phyloP scores from a whole-genome alignment of 768 basidiomycete genomes.

The Dacryopinax spathularia region DNA sequence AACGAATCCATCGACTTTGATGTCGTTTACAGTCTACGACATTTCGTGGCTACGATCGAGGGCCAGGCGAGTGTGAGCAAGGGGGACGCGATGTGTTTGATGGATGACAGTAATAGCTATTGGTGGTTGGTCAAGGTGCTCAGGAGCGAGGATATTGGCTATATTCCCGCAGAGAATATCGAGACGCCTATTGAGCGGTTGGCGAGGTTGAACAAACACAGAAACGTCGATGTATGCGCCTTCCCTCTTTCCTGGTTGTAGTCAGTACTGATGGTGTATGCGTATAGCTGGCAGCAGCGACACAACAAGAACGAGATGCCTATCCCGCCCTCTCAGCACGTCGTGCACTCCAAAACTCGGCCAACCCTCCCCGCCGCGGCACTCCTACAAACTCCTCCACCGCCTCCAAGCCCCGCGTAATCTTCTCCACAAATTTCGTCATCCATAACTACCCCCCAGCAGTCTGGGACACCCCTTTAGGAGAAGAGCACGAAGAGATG shows the following conservation, averaged over 20 bases:
- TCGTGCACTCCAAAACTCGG: slow-evolving; percentile 28
- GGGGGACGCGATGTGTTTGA: slow-evolving; percentile 87
- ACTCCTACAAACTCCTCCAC: slow-evolving; percentile 13
- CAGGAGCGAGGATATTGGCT: slow-evolving; percentile 96
- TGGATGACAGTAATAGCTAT: slow-evolving; percentile 98
- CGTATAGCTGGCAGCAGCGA: slow-evolving; percentile 54
- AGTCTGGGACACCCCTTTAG: slow-evolving; percentile 40
- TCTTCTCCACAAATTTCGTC: slow-evolving; percentile 57
- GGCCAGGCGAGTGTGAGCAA: slow-evolving; percentile 98
- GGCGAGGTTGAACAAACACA: slow-evolving; percentile 88
- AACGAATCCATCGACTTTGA: slow-evolving; percentile 90
- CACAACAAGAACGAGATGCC: slow-evolving; percentile 52
- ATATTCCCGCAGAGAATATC: slow-evolving; percentile 98
- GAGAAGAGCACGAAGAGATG: slow-evolving; percentile 50
- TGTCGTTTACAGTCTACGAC: slow-evolving; percentile 84
- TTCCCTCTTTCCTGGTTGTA: background rate
- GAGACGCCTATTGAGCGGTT: slow-evolving; percentile 96
- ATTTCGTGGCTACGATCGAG: slow-evolving; percentile 93
- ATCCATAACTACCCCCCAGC: slow-evolving; percentile 61
- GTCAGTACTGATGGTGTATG: background rate
- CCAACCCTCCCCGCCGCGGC: slow-evolving; percentile 20
- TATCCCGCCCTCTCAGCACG: slow-evolving; percentile 37
- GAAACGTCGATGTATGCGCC: slow-evolving; percentile 80
- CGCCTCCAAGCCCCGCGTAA: slow-evolving; percentile 32
- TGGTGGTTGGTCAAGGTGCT: slow-evolving; percentile 99